phyloP scores from a whole-genome alignment of 2,329 filamentous ascomycete genomes.

The Xylariales sp. region DNA sequence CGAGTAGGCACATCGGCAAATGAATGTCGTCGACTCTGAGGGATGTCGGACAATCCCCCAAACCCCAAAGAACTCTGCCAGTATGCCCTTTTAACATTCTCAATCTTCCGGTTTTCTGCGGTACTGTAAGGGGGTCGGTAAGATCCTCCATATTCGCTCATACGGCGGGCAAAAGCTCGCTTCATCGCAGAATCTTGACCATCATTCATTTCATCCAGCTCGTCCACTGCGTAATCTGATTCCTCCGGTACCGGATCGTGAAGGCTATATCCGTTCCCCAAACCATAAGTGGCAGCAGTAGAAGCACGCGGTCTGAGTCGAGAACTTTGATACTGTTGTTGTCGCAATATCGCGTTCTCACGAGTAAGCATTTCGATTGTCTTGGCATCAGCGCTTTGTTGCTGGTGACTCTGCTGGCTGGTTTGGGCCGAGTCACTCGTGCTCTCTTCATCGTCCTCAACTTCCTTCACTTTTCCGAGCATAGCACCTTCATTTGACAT shows the following conservation, averaged over 20 bases:
- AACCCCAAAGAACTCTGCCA: conserved; percentile 81
- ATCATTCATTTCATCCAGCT: conserved; percentile 73
- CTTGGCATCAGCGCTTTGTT: conserved; percentile 69
- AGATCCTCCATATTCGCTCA: conserved; percentile 66
- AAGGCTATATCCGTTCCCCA: conserved; percentile 69
- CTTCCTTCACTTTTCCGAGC: conserved; percentile 76
- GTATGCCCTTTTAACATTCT: conserved; percentile 73
- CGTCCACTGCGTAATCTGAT: conserved; percentile 78
- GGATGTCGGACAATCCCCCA: conserved; percentile 68
- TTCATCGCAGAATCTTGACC: conserved; percentile 59
- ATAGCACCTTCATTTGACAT: conserved; percentile 72
- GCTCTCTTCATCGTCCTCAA: conserved; percentile 72
- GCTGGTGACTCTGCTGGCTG: conserved; percentile 59
- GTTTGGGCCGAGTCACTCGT: conserved; percentile 66
- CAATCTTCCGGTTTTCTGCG: conserved; percentile 71
- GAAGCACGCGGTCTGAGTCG: conserved; percentile 69
- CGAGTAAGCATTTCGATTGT: conserved; percentile 71
- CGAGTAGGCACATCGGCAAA: conserved; percentile 77
- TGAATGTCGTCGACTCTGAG: conserved; percentile 82
- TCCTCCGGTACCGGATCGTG: conserved; percentile 72
- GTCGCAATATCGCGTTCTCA: conserved; percentile 72
- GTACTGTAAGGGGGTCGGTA: conserved; percentile 61
- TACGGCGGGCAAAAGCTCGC: conserved; percentile 61
- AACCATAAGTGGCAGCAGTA: conserved; percentile 63
- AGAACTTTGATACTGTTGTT: conserved; percentile 64